Evolutionary conservation across 129 eudicot genomes (phyloP), one percentile per base, ranked within the genome.

Genomic region (Pulicaria dysenterica): DNA sequence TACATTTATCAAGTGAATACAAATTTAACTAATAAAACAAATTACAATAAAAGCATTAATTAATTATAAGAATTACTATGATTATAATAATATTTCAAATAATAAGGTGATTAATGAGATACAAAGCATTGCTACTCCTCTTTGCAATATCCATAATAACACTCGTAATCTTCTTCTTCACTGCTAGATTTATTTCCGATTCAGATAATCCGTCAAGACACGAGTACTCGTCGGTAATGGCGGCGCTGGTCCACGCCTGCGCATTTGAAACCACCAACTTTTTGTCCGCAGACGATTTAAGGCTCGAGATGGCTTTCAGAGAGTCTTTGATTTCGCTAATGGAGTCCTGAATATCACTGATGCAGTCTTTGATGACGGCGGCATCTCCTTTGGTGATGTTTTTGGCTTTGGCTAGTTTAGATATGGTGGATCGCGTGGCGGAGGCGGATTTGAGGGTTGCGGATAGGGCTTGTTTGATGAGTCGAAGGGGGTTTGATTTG

Each of bases 201-300:
- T 63, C 88, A 2, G 79, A 45, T 13, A 87, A 31, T 44, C 74
- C 96, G 41, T 92, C 96, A 37, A 69, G 44, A 67, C 98, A 92
- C 8, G 98, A 81, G 64, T 79, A 62, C 53, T 85, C 91, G 19
- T 92, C 84, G 0, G 95, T 81, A 1, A 92, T 84, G 40, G 91
- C 96, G 0, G 98, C 91, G 70, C 98, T 92, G 5, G 88, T 87
- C 81, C 84, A 85, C 0, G 96, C 87, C 81, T 86, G 82, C 0
- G 87, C 91, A 57, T 88, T 91, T 3, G 86, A 73, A 54, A 87
- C 49, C 64, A 78, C 80, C 17, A 85, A 83, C 43, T 69, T 79
- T 67, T 56, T 68, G 40, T 77, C 82, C 0, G 42, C 36, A 16
- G 73, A 58, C 3, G 69, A 64, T 65, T 16, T 17, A 37, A 79